Base-by-base conservation (phyloP, 2,329 filamentous ascomycete genomes). In the Dothistroma septosporum region DNA sequence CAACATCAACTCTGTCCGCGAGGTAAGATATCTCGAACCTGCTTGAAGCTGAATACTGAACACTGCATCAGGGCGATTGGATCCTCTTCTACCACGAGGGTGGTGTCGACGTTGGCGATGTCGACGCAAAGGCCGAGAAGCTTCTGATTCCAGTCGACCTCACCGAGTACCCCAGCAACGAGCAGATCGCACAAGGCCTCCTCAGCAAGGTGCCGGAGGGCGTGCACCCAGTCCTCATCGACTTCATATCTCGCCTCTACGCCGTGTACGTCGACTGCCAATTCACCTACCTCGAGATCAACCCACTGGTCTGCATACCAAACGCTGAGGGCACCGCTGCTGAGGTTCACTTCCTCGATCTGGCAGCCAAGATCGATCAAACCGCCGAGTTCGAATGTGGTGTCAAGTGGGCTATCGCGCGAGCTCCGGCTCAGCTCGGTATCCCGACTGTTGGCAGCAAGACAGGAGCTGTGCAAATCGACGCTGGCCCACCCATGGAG, bases 241-340 rank as follows among this genome's bases (percentile, higher is more conserved):
- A 99, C 85, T 99, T 99, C 85, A 99, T 99, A 82, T 91, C 91
- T 74, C 88, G 94, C 73, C 85, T 99, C 69, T 99, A 99, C 77
- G 94, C 93, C 72, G 94, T 99, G 81, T 99, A 97, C 75, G 94
- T 97, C 68, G 94, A 99, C 84, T 96, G 91, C 87, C 94, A 99
- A 81, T 99, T 99, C 86, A 97, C 94, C 75, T 99, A 99, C 83
- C 91, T 99, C 72, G 94, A 99, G 82, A 99, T 99, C 85, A 99
- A 99, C 87, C 94, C 94, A 70, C 83, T 99, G 67, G 94, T 99
- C 64, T 94, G 97, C 76, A 93, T 99, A 73, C 94, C 94, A 78
- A 97, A 97, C 78, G 88, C 85, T 69, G 87, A 92, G 72, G 89
- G 85, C 75, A 97, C 93, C 69, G 96, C 92, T 61, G 94, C 94